Conservation (phyloP, 768 basidiomycete genomes). For the Crassisporium funariophilum region DNA sequence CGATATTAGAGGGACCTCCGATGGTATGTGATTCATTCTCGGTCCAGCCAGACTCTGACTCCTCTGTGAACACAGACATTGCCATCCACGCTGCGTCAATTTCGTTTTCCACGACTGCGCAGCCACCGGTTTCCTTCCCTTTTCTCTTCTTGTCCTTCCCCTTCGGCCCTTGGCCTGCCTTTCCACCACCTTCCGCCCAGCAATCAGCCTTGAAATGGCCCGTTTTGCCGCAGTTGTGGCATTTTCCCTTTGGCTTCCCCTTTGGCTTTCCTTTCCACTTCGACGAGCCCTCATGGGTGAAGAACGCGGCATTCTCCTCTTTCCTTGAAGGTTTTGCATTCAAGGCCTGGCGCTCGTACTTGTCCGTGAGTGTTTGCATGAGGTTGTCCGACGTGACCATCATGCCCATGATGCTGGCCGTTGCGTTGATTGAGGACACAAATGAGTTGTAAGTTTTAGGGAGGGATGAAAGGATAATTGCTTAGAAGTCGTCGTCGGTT, state of each 20-base stretch:
- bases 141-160: constrained; percentile 13
- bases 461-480: constrained; percentile 15
- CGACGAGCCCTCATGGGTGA: constrained; percentile 6
- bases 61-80: not conserved
- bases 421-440: constrained; percentile 14
- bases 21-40: not conserved
- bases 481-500: constrained; percentile 7
- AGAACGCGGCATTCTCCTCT: constrained; percentile 25
- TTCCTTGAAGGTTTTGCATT: constrained; percentile 14
- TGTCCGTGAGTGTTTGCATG: constrained; percentile 23
- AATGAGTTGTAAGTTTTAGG: constrained; percentile 14
- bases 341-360: constrained; percentile 22
- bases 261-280: not conserved
- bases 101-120: not conserved
- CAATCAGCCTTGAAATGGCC: constrained; percentile 31
- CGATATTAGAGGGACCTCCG: not conserved
- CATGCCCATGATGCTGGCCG: constrained; percentile 6
- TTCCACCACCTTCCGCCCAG: constrained; percentile 36
- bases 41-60: not conserved
- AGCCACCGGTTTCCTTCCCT: constrained; percentile 6
- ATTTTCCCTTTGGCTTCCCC: constrained; percentile 17
- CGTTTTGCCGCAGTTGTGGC: constrained; percentile 13
- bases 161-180: constrained; percentile 30
- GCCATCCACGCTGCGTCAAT: constrained; percentile 3
- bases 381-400: constrained; percentile 19